phyloP scores from a whole-genome alignment of 371 early-diverging fungal genomes.

The Scutellospora calospora region DNA sequence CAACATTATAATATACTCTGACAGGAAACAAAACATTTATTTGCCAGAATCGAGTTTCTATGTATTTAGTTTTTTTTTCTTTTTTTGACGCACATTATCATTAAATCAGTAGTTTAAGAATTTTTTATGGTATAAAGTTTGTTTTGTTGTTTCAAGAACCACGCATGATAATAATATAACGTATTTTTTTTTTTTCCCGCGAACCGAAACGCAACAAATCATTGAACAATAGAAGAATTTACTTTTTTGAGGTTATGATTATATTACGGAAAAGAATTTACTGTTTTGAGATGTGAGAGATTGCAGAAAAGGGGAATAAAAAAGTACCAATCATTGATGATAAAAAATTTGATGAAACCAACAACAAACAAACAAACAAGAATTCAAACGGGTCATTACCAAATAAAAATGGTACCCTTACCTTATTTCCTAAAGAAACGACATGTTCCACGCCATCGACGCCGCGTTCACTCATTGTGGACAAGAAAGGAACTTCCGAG shows the following conservation, averaged over 20 bases:
- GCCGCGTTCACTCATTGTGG: neutral
- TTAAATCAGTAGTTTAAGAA: too few relatives aligned
- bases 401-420: neutral
- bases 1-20: too few relatives aligned
- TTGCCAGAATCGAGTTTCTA: too few relatives aligned
- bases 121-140: too few relatives aligned
- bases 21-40: too few relatives aligned
- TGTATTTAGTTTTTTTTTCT: too few relatives aligned
- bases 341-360: too few relatives aligned
- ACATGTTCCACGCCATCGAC: neutral
- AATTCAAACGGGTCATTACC: neutral
- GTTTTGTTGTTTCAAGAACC: too few relatives aligned
- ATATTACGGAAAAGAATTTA: neutral
- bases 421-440: neutral
- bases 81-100: too few relatives aligned
- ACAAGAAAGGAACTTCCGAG: neutral
- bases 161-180: too few relatives aligned
- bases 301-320: neutral
- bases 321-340: neutral
- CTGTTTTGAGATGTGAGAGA: neutral
- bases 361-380: constrained; percentile 15
- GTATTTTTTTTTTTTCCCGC: too few relatives aligned
- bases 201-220: neutral
- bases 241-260: neutral
- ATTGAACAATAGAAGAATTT: constrained; percentile 1